Conservation (phyloP, 306 rosid species). For the Bauhinia variegata region DNA sequence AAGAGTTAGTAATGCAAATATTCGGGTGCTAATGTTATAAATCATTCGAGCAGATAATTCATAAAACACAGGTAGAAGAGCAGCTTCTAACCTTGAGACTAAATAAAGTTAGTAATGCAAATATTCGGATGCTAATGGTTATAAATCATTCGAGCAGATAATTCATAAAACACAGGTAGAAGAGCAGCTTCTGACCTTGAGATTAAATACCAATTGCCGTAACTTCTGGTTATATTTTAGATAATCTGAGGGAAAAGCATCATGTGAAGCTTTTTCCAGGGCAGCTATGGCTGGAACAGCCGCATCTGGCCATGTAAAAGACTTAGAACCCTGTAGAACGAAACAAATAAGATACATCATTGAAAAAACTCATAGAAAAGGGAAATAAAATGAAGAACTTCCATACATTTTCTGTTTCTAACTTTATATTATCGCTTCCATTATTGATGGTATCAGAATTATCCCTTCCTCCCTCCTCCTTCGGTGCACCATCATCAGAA, state of each 20-base stretch:
- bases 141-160: conserved; percentile 7
- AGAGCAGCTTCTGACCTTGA: conserved; percentile 64
- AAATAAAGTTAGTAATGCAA: conserved; percentile 35
- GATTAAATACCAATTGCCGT: conserved; percentile 65
- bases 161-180: conserved; percentile 7
- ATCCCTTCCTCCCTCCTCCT: conserved; percentile 52
- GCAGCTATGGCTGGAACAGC: conserved; percentile 74
- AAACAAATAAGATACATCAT: background rate
- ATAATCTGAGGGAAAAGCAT: conserved; percentile 63
- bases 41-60: conserved; percentile 8
- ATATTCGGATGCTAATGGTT: background rate
- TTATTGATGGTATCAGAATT: conserved; percentile 45
- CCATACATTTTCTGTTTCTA: conserved; percentile 42
- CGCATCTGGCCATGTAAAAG: conserved; percentile 86
- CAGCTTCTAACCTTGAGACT: conserved; percentile 74
- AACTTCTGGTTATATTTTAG: conserved; percentile 90
- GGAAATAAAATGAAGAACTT: conserved; percentile 17
- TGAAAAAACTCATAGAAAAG: background rate
- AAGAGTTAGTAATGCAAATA: background rate
- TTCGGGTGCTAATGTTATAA: background rate
- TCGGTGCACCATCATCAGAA: conserved; percentile 43
- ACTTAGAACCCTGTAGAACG: conserved; percentile 53
- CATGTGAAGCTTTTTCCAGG: conserved; percentile 84
- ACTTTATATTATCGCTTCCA: conserved; percentile 42
- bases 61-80: conserved; percentile 9